phyloP scores from a whole-genome alignment of 169 alveolate genomes.

The Eimeria necatrix region DNA sequence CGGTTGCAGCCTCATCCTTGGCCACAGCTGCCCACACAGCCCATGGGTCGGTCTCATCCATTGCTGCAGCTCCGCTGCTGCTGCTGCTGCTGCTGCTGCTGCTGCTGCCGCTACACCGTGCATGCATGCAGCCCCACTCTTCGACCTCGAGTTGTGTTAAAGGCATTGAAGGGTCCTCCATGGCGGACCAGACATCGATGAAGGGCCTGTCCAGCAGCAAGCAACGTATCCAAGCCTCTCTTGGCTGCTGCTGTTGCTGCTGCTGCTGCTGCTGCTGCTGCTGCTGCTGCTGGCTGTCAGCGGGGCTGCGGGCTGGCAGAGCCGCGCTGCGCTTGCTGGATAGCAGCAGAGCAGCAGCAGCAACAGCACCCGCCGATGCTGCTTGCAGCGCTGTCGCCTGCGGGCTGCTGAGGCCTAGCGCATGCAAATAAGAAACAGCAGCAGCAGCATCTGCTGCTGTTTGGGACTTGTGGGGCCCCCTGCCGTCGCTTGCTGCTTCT shows the following conservation, averaged over 20 bases:
- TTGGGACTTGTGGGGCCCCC: background rate
- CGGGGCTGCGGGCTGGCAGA: background rate
- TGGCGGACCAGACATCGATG: constrained; percentile 14
- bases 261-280: background rate
- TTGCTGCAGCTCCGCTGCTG: background rate
- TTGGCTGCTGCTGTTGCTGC: background rate
- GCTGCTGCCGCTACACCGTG: constrained; percentile 30
- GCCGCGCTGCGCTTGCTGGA: background rate
- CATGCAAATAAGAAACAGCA: background rate
- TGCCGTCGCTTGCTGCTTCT: background rate
- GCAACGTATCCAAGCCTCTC: constrained; percentile 15
- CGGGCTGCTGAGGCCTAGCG: background rate
- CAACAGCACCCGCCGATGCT: constrained; percentile 50
- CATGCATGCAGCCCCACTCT: constrained; percentile 38
- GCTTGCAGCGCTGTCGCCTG: background rate
- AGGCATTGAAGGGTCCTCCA: constrained; percentile 10
- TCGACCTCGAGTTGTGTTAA: constrained; percentile 20
- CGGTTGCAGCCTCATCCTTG: constrained; percentile 20
- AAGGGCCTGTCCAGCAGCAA: constrained; percentile 18
- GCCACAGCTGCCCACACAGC: constrained; percentile 42
- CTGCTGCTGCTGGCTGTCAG: background rate
- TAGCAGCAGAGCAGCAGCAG: constrained; percentile 42
- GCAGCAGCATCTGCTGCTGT: constrained; percentile 40
- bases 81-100: constrained; percentile 56
- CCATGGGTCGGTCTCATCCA: background rate